Evolutionary conservation across 169 alveolate genomes (phyloP), one percentile per base, ranked within the genome.

Genomic region (Plasmodium vinckei): DNA sequence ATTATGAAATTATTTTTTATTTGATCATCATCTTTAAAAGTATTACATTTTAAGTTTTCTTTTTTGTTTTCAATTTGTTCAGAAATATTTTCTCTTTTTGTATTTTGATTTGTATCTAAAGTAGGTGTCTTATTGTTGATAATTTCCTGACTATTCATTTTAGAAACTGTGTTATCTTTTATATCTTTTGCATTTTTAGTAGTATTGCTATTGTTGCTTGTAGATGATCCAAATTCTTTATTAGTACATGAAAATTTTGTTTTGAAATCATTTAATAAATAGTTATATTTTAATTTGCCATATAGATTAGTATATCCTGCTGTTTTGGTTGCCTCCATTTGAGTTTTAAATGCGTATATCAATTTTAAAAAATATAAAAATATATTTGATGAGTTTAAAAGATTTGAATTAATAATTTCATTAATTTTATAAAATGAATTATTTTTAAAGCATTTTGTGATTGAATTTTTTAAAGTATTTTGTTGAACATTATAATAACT

Each of bases 401-500:
- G 51, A 33, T 77, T 64, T 2, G 88, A 67, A 49, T 77, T 77
- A 19, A 64, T 46, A 77, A 77, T 77, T 77, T 77, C 88, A 57
- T 77, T 77, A 54, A 77, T 59, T 68, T 77, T 77, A 77, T 64
- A 77, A 9, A 65, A 23, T 0, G 88, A 77, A 49, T 77, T 47
- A 77, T 77, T 77, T 64, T 77, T 73, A 49, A 77, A 77, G 25
- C 88, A 77, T 68, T 77, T 77, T 25, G 77, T 15, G 23, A 77
- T 33, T 0, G 88, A 46, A 56, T 15, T 63, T 68, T 64, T 77
- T 25, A 77, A 21, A 64, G 49, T 77, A 27, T 68, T 57, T 46
- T 77, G 88, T 69, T 77, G 88, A 5, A 77, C 77, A 63, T 23
- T 63, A 54, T 77, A 77, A 63, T 77, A 77, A 56, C 65, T 77